Evolutionary conservation across 139 green algal genomes (phyloP).

Genomic region (Coccomyxa sp.): DNA sequence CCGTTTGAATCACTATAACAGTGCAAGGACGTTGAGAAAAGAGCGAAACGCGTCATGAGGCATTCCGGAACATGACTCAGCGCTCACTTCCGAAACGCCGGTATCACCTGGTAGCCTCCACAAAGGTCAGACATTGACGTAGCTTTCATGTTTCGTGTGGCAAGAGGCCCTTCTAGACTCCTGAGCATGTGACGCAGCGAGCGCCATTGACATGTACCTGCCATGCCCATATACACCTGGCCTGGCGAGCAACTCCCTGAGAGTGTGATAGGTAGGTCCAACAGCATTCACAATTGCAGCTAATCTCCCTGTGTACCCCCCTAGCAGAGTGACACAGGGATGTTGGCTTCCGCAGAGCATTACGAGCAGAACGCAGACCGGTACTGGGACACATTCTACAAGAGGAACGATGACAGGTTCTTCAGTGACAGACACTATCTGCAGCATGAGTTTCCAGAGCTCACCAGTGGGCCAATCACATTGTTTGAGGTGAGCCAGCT

Average conservation of each 20-base stretch:
- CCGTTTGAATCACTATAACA: no score
- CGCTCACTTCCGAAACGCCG: no score
- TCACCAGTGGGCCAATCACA: slow-evolving; percentile 12
- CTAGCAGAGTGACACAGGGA: neutral
- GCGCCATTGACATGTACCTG: no score
- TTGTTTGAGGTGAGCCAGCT: slow-evolving; percentile 64
- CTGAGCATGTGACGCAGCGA: no score
- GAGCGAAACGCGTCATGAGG: no score
- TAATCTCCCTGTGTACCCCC: no score
- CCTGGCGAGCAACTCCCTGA: neutral
- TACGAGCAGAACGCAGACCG: slow-evolving; percentile 54
- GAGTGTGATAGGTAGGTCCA: neutral
- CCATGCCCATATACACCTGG: neutral
- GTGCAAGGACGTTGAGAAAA: no score
- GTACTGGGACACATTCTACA: slow-evolving; percentile 87
- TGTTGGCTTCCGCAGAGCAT: slow-evolving; percentile 31
- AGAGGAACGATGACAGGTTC: slow-evolving; percentile 63
- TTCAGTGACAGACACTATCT: slow-evolving; percentile 88
- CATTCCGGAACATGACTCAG: no score
- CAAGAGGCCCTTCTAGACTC: no score
- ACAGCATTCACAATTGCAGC: neutral
- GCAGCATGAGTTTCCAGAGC: slow-evolving; percentile 54
- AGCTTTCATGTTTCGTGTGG: no score
- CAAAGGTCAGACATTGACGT: no score
- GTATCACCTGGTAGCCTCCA: no score